phyloP scores from a whole-genome alignment of 768 basidiomycete species.

The Rossbeevera mucosa region DNA sequence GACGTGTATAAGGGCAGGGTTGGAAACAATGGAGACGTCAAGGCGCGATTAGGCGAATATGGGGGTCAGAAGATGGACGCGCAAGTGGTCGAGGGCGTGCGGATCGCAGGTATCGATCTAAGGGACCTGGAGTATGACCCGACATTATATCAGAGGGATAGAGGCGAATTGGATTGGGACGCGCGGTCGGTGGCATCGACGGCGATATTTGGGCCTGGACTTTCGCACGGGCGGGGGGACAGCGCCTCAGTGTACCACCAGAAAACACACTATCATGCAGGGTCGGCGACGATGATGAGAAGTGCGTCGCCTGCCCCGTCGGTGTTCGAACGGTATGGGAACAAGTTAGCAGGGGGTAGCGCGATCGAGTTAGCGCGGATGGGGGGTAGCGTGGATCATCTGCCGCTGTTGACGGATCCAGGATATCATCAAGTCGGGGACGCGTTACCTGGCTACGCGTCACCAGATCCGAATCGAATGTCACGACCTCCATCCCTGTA shows the following conservation, averaged over 20 bases:
- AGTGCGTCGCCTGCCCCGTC: constrained; percentile 37
- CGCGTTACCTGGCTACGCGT: constrained; percentile 21
- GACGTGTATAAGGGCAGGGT: constrained; percentile 78
- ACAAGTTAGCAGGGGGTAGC: constrained; percentile 38
- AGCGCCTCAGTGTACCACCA: constrained; percentile 38
- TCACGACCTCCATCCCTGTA: constrained; percentile 25
- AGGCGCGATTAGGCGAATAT: constrained; percentile 70
- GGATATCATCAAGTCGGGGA: constrained; percentile 16
- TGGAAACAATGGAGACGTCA: constrained; percentile 36
- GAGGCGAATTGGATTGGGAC: constrained; percentile 89
- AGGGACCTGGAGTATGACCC: constrained; percentile 80
- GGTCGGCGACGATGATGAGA: constrained; percentile 25
- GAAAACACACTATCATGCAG: constrained; percentile 39
- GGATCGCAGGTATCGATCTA: constrained; percentile 79
- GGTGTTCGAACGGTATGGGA: constrained; percentile 58
- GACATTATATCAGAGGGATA: constrained; percentile 69
- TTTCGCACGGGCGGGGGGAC: constrained; percentile 30
- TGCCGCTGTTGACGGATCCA: constrained; percentile 50
- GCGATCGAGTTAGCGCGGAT: constrained; percentile 55
- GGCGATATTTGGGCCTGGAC: constrained; percentile 42
- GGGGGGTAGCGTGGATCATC: constrained; percentile 46
- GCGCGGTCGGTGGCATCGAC: constrained; percentile 66
- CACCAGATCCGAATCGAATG: constrained; percentile 13
- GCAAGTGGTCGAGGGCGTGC: constrained; percentile 71
- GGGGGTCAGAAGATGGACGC: constrained; percentile 75